phyloP scores from a whole-genome alignment of 2,329 filamentous ascomycete genomes.

The Claviceps maximensis region DNA sequence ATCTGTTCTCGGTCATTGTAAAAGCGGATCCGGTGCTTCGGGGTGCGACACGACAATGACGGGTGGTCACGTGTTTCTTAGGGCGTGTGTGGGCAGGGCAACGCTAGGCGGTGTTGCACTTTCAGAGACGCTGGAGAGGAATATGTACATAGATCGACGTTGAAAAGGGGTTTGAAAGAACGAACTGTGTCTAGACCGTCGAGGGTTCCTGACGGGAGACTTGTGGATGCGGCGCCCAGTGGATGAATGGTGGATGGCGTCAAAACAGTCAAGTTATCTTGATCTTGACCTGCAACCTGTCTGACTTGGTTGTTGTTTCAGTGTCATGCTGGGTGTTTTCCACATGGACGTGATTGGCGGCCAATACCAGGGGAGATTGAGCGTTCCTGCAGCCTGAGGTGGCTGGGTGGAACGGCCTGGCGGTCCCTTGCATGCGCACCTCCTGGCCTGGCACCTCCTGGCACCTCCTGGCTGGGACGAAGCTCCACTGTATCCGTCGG shows the following conservation, averaged over 20 bases:
- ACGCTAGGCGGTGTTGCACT: no score
- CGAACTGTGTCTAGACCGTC: not conserved
- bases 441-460: no score
- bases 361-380: conserved; percentile 16
- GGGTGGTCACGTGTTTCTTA: conserved; percentile 18
- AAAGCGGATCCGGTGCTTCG: not conserved
- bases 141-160: no score
- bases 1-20: not conserved
- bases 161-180: no score
- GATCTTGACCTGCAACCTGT: not conserved
- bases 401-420: not conserved
- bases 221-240: not conserved
- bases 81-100: not conserved
- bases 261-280: no score
- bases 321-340: no score
- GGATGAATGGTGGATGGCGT: no score
- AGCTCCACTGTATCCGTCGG: conserved; percentile 7
- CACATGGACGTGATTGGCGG: conserved; percentile 10
- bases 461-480: no score
- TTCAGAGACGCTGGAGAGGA: no score
- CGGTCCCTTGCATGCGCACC: not conserved
- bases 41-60: conserved; percentile 15
- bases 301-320: not conserved
- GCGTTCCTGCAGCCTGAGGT: conserved; percentile 5
- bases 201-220: not conserved